Evolutionary conservation across 441 rosid species (phyloP).

Genomic region (Erodium texanum): DNA sequence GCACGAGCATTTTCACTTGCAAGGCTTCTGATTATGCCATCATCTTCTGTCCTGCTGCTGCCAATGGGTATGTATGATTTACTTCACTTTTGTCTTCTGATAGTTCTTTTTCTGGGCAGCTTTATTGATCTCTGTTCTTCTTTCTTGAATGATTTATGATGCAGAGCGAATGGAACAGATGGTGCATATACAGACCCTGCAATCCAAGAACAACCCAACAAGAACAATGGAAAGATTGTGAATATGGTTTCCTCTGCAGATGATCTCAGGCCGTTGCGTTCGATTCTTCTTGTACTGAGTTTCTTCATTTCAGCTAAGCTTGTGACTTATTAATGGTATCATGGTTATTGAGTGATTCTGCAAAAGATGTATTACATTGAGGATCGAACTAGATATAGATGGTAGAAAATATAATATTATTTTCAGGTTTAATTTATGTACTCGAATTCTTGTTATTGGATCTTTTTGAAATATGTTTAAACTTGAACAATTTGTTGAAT

Average conservation of each 20-base stretch:
- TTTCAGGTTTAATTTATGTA: too few species aligned
- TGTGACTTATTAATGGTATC: background rate
- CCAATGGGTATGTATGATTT: too few species aligned
- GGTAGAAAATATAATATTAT: too few species aligned
- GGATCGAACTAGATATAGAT: too few species aligned
- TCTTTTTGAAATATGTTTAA: too few species aligned
- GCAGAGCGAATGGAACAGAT: slow-evolving; percentile 30
- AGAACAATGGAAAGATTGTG: slow-evolving; percentile 19
- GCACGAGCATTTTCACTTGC: slow-evolving; percentile 66
- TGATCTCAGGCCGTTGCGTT: slow-evolving; percentile 26
- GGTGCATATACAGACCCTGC: slow-evolving; percentile 5
- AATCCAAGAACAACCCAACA: slow-evolving; percentile 20
- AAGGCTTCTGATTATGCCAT: slow-evolving; percentile 50
- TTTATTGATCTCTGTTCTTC: too few species aligned
- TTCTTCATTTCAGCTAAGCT: slow-evolving; percentile 9
- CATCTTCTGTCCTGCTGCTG: slow-evolving; percentile 44
- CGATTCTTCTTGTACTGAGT: slow-evolving; percentile 26
- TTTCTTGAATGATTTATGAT: background rate
- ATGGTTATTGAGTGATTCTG: too few species aligned
- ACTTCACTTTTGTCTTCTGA: too few species aligned
- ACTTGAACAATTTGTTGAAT: too few species aligned
- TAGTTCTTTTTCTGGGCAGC: too few species aligned
- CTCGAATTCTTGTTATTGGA: too few species aligned
- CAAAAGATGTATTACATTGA: background rate
- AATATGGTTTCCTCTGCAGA: slow-evolving; percentile 36